These are phyloP conservation scores for Phialophora macrospora DNA, from an alignment of 2,329 filamentous ascomycete genomes.

Conservation along the genomic window DNA sequence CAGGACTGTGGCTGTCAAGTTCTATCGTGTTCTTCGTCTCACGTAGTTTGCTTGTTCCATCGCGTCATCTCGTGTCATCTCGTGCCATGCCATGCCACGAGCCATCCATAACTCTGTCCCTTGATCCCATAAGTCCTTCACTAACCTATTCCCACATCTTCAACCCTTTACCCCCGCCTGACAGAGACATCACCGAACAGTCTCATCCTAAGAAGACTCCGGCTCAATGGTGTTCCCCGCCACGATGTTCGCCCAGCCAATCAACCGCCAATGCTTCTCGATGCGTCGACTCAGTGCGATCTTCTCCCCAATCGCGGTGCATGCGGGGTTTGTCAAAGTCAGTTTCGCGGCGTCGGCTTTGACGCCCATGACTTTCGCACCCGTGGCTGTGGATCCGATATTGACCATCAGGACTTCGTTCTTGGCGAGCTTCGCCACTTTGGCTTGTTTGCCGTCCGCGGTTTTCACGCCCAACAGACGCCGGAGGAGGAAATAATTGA, in stretches of 20 bases:
- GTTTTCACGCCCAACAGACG: constrained; percentile 95
- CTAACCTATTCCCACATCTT: background rate
- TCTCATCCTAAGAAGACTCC: constrained; percentile 35
- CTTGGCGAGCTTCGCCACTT: constrained; percentile 97
- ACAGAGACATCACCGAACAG: background rate
- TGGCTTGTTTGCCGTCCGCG: constrained; percentile 97
- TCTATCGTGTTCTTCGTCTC: background rate
- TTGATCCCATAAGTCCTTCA: background rate
- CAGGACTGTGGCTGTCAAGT: background rate
- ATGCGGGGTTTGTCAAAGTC: constrained; percentile 88
- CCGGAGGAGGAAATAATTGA: constrained; percentile 98
- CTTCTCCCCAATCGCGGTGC: constrained; percentile 98
- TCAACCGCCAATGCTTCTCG: constrained; percentile 98
- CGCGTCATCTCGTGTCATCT: background rate
- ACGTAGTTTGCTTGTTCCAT: background rate
- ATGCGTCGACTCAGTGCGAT: constrained; percentile 94
- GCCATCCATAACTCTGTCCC: background rate
- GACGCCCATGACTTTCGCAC: constrained; percentile 95
- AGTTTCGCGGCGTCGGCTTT: constrained; percentile 98
- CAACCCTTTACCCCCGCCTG: background rate
- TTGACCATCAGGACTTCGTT: constrained; percentile 99
- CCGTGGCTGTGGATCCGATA: constrained; percentile 95
- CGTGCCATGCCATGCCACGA: background rate
- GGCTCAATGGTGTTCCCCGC: constrained; percentile 57
- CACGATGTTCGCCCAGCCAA: constrained; percentile 85